Percentiles rank a stretch among this genome's conserved stretches.
Conservation (phyloP, 805 yeast species). For the Candida nonsorbophila region DNA sequence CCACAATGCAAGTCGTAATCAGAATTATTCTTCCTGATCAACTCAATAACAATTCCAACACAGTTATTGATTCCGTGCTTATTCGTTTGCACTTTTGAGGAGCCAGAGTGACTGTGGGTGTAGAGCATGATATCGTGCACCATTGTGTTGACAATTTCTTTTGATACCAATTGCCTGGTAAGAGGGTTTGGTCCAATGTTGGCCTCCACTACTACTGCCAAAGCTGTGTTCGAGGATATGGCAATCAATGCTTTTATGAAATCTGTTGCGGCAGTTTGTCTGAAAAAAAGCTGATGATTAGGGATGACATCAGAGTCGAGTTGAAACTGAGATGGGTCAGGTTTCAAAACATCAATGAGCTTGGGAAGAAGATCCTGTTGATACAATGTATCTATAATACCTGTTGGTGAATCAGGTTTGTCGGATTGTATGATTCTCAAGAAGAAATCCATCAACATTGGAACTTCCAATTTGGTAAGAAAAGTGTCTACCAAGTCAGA, state of each 20-base stretch:
- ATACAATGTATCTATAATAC: slow-evolving; percentile 71
- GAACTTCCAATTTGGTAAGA: slow-evolving; percentile 82
- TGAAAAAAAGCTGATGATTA: slow-evolving; percentile 32
- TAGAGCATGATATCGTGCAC: slow-evolving; percentile 66
- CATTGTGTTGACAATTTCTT: slow-evolving; percentile 57
- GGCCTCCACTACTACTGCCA: slow-evolving; percentile 78
- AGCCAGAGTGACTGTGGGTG: slow-evolving; percentile 10
- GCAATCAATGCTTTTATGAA: slow-evolving; percentile 91
- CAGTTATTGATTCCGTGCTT: slow-evolving; percentile 91
- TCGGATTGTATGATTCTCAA: slow-evolving; percentile 89
- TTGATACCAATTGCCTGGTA: slow-evolving; percentile 84
- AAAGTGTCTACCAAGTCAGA: slow-evolving; percentile 72
- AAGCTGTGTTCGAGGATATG: slow-evolving; percentile 73
- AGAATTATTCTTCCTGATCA: slow-evolving; percentile 91
- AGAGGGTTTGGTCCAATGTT: slow-evolving; percentile 95
- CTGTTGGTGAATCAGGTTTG: slow-evolving; percentile 84
- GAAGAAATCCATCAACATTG: slow-evolving; percentile 90
- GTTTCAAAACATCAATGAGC: slow-evolving; percentile 65
- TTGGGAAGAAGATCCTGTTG: slow-evolving; percentile 70
- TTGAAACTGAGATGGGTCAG: slow-evolving; percentile 54
- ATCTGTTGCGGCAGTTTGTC: slow-evolving; percentile 93
- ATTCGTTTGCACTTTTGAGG: slow-evolving; percentile 30
- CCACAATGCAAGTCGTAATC: slow-evolving; percentile 92
- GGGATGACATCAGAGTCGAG: slow-evolving; percentile 14
- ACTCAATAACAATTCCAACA: slow-evolving; percentile 90